Evolutionary conservation across 176 grass and related monocot species (phyloP).

Genomic region (Thalia dealbata): DNA sequence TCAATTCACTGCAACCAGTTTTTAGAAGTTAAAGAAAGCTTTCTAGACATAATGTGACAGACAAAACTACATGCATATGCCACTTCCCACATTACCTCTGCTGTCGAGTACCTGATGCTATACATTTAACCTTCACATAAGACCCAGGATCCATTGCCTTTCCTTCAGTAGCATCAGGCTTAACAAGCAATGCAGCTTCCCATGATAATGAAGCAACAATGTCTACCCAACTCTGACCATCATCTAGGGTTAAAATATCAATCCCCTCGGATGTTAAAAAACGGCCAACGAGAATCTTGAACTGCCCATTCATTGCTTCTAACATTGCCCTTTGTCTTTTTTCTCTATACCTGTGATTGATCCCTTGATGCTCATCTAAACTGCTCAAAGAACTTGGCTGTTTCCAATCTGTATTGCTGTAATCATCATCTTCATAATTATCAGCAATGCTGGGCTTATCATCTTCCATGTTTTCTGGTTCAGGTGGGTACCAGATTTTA

Average conservation of each 20-base stretch:
- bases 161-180: conserved; percentile 71
- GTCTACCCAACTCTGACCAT: conserved; percentile 59
- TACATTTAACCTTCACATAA: conserved; percentile 94
- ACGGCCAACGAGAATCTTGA: conserved; percentile 79
- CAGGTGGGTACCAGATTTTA: conserved; percentile 62
- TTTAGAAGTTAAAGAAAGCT: conserved; percentile 4
- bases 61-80: not conserved
- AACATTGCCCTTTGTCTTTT: conserved; percentile 75
- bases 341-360: conserved; percentile 21
- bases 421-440: conserved; percentile 43
- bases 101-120: conserved; percentile 58
- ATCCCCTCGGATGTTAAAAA: conserved; percentile 76
- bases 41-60: not conserved
- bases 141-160: conserved; percentile 94
- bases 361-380: conserved; percentile 30
- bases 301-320: conserved; percentile 90
- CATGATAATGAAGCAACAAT: conserved; percentile 74
- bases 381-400: conserved; percentile 43
- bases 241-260: conserved; percentile 28
- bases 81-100: conserved; percentile 47
- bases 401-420: conserved; percentile 55
- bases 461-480: conserved; percentile 50
- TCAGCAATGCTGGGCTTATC: conserved; percentile 30
- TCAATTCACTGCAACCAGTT: conserved; percentile 63
- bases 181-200: conserved; percentile 80